Evolutionary conservation across 371 early-diverging fungal genomes (phyloP).

Genomic region (Chytridiales sp.): DNA sequence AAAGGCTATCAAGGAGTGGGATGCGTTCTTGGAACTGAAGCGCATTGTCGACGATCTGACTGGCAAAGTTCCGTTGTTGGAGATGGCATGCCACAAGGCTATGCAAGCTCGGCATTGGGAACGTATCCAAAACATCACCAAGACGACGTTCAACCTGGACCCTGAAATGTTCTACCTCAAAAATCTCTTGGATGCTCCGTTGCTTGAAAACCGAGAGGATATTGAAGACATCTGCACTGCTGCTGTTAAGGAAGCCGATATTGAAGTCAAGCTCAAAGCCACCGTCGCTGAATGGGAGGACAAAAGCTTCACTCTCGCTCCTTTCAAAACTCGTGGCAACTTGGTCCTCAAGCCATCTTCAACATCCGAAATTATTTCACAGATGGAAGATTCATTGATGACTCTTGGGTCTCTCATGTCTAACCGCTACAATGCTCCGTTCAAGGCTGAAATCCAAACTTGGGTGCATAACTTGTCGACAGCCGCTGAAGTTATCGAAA

Average conservation of each 20-base stretch:
- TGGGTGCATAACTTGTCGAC: conserved; percentile 64
- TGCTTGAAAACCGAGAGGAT: conserved; percentile 53
- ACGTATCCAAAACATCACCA: conserved; percentile 49
- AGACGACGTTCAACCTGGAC: conserved; percentile 54
- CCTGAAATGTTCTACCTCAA: conserved; percentile 61
- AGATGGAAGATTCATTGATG: conserved; percentile 65
- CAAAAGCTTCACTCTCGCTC: conserved; percentile 51
- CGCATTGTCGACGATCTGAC: conserved; percentile 58
- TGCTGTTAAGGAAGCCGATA: conserved; percentile 65
- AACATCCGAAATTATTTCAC: conserved; percentile 61
- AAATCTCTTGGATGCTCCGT: conserved; percentile 57
- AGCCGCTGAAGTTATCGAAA: conserved; percentile 62
- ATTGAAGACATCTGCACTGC: conserved; percentile 64
- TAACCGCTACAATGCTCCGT: conserved; percentile 63
- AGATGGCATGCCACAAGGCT: conserved; percentile 60
- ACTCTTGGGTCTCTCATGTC: conserved; percentile 58
- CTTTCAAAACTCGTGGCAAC: conserved; percentile 61
- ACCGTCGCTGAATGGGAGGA: conserved; percentile 61
- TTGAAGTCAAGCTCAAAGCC: conserved; percentile 57
- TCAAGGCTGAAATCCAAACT: conserved; percentile 59
- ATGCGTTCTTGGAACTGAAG: conserved; percentile 59
- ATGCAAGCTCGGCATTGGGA: conserved; percentile 64
- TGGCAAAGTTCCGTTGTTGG: conserved; percentile 54
- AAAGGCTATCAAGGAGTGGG: conserved; percentile 65
- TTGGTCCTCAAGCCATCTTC: conserved; percentile 56